Evolutionary conservation across 1,139 yeast genomes (phyloP), one percentile per base, ranked within the genome.

Genomic region (Candida sojae): DNA sequence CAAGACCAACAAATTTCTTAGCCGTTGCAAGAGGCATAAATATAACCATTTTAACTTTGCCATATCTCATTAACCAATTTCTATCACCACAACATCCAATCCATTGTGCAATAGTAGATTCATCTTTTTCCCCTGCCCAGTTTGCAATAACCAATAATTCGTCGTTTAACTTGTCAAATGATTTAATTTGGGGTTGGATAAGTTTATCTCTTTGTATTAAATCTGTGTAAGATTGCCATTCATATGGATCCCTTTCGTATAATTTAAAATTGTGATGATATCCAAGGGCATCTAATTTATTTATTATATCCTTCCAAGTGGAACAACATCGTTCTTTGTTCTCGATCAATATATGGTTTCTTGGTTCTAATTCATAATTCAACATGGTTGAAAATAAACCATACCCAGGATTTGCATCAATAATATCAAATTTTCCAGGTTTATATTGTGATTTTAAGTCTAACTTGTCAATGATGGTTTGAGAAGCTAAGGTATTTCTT

Each of bases 21-120:
- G 92, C 92, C 0, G 88, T 78, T 1, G 66, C 49, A 23, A 82
- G 80, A 3, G 84, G 81, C 9, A 83, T 71, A 78, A 88, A 78
- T 31, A 87, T 60, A 13, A 89, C 66, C 84, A 88, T 81, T 49
- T 88, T 70, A 1, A 88, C 90, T 46, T 87, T 73, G 0, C 96
- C 96, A 61, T 78, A 87, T 54, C 74, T 72, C 56, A 84, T 87
- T 12, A 88, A 63, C 97, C 96, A 89, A 58, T 87, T 88, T 44
- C 79, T 74, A 61, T 85, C 78, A 1, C 80, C 83, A 39, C 86
- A 71, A 62, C 96, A 88, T 57, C 77, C 77, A 31, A 88, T 64
- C 83, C 92, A 88, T 67, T 90, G 96, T 43, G 88, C 86, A 35
- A 86, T 65, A 26, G 88, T 73, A 42, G 86, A 81, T 61, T 88